A percentile compares a stretch with the other conserved stretches of the same genome.
Evolutionary conservation across 345 rosid species (phyloP).

Genomic region (Salix viminalis): DNA sequence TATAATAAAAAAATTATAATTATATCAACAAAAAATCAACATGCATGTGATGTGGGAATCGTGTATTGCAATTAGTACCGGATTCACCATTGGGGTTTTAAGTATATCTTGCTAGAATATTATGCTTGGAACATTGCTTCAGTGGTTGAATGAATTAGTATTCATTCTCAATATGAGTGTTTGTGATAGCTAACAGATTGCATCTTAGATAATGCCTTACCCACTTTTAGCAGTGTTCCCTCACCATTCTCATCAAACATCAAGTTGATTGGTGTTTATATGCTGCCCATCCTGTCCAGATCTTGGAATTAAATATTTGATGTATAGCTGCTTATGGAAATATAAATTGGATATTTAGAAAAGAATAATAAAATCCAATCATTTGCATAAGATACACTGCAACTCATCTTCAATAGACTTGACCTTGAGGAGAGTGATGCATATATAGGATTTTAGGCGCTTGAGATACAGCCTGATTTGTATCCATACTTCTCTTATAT

Average conservation of each 20-base stretch:
- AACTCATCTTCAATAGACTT: neutral
- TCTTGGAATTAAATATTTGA: neutral
- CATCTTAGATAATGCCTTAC: neutral
- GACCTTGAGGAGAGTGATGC: neutral
- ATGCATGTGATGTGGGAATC: no score
- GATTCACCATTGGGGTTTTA: no score
- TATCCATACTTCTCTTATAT: neutral
- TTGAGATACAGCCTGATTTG: neutral
- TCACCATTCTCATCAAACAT: no score
- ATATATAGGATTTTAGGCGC: neutral
- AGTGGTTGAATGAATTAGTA: neutral
- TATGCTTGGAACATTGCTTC: no score
- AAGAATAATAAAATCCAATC: neutral
- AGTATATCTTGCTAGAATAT: no score
- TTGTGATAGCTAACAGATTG: neutral
- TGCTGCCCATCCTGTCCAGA: no score
- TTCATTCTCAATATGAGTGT: neutral
- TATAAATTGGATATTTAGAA: neutral
- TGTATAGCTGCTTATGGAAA: neutral
- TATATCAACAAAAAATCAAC: no score
- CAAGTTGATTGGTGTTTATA: no score
- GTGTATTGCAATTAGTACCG: no score
- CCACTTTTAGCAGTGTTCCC: no score
- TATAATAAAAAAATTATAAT: no score
- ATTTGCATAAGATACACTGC: neutral